Evolutionary conservation across 176 grass and related monocot genomes (phyloP), one percentile per base, ranked within the genome.

Genomic region (Oryza meyeriana): DNA sequence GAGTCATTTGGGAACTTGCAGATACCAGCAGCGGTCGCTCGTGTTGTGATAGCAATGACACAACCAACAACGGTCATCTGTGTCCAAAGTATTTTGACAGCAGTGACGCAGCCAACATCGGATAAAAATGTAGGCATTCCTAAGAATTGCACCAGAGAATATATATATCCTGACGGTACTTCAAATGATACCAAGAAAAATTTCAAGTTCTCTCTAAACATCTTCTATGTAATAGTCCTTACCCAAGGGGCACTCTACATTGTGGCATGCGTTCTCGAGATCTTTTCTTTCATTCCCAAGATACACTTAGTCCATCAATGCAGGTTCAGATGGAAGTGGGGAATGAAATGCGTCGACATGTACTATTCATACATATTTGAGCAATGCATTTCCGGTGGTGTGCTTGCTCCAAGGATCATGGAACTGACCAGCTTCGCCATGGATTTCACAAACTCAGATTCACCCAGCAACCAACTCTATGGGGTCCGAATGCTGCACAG

Each of bases 141-240:
- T 2, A 55, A 55, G 48, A 55, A 55, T 22, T 55, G 48, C 18
- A 20, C 48, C 5, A 1, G 48, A 22, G 18, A 55, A 3, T 18
- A 55, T 22, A 22, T 6, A 22, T 55, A 55, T 55, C 48, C 48
- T 55, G 48, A 55, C 5, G 9, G 10, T 11, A 20, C 10, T 52
- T 3, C 2, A 4, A 7, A 10, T 17, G 11, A 50, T 50, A 18
- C 0, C 3, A 5, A 12, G 2, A 1, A 0, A 24, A 58, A 75
- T 20, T 30, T 75, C 10, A 7, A 10, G 3, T 0, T 34, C 40
- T 77, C 74, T 44, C 61, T 78, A 1, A 22, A 29, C 1, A 57
- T 86, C 33, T 86, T 86, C 69, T 86, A 80, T 2, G 7, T 0
- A 8, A 74, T 74, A 26, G 69, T 86, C 25, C 4, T 86, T 10